Evolutionary conservation across 1,284 basidiomycete genomes (phyloP), one percentile per base, ranked within the genome.

Genomic region (Sphagnurus paluster): DNA sequence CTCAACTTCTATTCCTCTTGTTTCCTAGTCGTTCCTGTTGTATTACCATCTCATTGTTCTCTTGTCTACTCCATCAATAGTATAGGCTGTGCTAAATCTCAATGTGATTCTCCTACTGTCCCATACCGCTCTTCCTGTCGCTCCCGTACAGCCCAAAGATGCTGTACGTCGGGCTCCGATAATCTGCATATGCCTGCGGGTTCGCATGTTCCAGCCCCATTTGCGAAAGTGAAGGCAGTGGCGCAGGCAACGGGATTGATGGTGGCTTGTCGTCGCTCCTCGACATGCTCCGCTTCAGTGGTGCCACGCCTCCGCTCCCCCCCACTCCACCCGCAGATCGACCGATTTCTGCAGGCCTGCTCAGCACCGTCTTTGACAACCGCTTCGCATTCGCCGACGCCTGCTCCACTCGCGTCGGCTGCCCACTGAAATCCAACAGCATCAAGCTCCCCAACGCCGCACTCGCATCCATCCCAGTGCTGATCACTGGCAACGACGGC

Each of bases 91-190:
- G 23, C 10, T 39, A 21, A 29, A 26, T 14, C 17, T 5, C 30
- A n/a, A 14, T 2, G 4, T 41, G n/a, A n/a, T n/a, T n/a, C n/a
- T 33, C 2, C 38, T 49, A 46, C 40, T 61, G 68, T 37, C 61
- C 57, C 1, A 58, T 61, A 35, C 69, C 67, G 52, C 81, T 82
- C 68, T 79, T 86, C 58, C 79, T 68, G 46, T 84, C 80, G 14
- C 66, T 70, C 47, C 81, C 82, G 57, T 89, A 90, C 55, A 88
- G 56, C 35, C 83, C 83, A 57, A 84, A 90, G 46, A 90, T 79
- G 60, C 87, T 90, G 54, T 90, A 90, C 3, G 87, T 90, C 17
- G 87, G 86, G 56, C 87, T 88, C 53, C 80, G 72, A 52, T 90
- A 89, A 32, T 80, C 78, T 1, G 68, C 75, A 61, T 77, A 85